Conservation (phyloP, 305 asterid species). For the Plantago lanceolata region DNA sequence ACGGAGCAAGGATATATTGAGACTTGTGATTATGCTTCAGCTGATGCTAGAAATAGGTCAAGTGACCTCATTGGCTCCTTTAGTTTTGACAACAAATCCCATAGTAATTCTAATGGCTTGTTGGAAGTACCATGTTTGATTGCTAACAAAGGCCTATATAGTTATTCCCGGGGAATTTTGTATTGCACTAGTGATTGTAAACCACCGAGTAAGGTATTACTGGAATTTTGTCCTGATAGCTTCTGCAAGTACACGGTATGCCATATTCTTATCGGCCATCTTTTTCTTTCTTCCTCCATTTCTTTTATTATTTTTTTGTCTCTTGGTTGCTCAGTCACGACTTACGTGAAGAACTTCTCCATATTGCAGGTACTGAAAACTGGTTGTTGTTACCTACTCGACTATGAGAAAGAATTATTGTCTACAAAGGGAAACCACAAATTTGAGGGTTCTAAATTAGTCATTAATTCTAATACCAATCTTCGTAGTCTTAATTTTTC, state of each 20-base stretch:
- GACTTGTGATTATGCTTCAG: constrained; percentile 22
- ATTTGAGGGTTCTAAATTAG: constrained; percentile 36
- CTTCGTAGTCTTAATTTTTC: constrained; percentile 55
- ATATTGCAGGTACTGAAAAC: constrained; percentile 62
- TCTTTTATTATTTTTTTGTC: not conserved
- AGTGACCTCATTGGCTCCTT: constrained; percentile 22
- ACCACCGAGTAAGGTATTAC: constrained; percentile 45
- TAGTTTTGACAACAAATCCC: constrained; percentile 23
- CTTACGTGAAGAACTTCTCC: constrained; percentile 19
- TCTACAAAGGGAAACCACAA: constrained; percentile 28
- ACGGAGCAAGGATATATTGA: constrained; percentile 28
- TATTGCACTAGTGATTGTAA: constrained; percentile 36
- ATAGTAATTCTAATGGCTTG: constrained; percentile 23
- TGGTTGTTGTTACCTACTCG: constrained; percentile 56
- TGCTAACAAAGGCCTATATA: constrained; percentile 32
- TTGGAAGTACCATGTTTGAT: constrained; percentile 48
- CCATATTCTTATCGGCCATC: not conserved
- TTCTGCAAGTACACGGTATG: constrained; percentile 54
- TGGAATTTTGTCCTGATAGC: constrained; percentile 61
- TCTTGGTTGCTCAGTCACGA: constrained; percentile 18
- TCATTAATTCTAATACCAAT: constrained; percentile 38
- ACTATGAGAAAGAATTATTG: constrained; percentile 46
- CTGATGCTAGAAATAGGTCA: constrained; percentile 30
- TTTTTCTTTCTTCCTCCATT: too few relatives aligned
- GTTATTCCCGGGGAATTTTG: constrained; percentile 42